Evolutionary conservation across 192 early-diverging fungal species (phyloP), one percentile per base, ranked within the genome.

Genomic region (Pilaira anomala): DNA sequence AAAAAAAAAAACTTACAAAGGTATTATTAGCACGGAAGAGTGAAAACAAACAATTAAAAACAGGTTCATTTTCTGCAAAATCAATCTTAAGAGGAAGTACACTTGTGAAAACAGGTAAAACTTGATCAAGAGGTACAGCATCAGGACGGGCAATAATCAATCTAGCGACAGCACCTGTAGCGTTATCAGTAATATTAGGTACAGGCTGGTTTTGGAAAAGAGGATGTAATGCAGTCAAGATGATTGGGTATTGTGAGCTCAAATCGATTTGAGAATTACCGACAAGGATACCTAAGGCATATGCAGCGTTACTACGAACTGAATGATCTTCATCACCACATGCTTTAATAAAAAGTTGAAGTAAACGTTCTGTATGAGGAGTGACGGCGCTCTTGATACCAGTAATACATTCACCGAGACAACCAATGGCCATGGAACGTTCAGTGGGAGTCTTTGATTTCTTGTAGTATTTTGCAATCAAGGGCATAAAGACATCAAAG

Each of bases 381-480:
- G 85, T 82, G 7, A 83, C 60, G 3, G 81, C 83, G 9, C 57
- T 58, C 60, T 85, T 80, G 51, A 92, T 69, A 21, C 88, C 88
- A 50, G 69, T 55, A n/a, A 80, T 79, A 51, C 85, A 82, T 79
- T 96, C 93, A 18, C 90, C 89, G 52, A 96, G 69, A 42, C 88
- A 92, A 8, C 94, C 94, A 33, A 93, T 85, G 9, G 92, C 89
- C 91, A 94, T 94, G 36, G 88, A 91, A 36, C 94, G 88, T 69
- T 96, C 94, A 48, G 84, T 79, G 13, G 78, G 69, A 1, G 85
- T 81, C 58, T 84, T 81, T 16, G 79, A 60, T 41, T 80, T 81
- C 76, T 91, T 91, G 67, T 86, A 90, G 75, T 91, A 94, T 57
- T 85, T 88, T 13, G 79, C 77, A 65, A 94, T 94, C 41, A 87